Percentiles rank a stretch among this genome's conserved stretches.
Conservation (phyloP, 371 early-diverging fungal species). For the Mortierella sp. region DNA sequence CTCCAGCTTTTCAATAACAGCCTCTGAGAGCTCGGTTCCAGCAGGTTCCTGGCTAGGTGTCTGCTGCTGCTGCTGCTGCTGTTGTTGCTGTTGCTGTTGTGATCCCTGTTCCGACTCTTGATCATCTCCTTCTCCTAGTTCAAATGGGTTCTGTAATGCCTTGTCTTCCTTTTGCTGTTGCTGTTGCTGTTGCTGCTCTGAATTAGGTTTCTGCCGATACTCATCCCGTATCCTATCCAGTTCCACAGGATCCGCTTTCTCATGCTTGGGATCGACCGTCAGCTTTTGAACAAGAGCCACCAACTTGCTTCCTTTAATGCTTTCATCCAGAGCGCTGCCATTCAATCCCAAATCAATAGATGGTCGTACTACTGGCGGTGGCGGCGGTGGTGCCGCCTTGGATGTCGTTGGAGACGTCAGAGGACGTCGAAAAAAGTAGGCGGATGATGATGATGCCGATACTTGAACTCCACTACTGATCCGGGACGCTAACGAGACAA, state of each 20-base stretch:
- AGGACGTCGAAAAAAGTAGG: conserved; percentile 38
- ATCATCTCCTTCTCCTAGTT: not conserved
- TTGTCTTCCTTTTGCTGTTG: not conserved
- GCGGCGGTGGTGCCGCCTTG: not conserved
- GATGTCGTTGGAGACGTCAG: not conserved
- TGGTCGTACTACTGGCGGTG: conserved; percentile 1
- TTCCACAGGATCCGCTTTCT: conserved; percentile 20
- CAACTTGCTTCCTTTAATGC: not conserved
- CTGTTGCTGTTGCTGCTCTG: conserved; percentile 1
- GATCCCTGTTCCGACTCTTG: not conserved
- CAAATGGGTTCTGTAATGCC: not conserved
- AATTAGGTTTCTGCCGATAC: conserved; percentile 5
- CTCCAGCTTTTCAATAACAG: conserved; percentile 46
- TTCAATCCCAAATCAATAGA: not conserved
- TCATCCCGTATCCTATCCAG: conserved; percentile 24
- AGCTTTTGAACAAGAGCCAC: conserved; percentile 27
- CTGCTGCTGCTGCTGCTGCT: conserved; percentile 1
- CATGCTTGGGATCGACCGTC: conserved; percentile 33
- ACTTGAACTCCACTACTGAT: conserved; percentile 26
- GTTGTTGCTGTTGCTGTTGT: conserved; percentile 1
- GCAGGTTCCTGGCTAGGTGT: conserved; percentile 11
- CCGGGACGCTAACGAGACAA: conserved; percentile 28
- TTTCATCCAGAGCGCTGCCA: not conserved
- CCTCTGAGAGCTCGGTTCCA: conserved; percentile 40
- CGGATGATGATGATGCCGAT: conserved; percentile 18